Evolutionary conservation across 441 rosid species (phyloP), one percentile per base, ranked within the genome.

Genomic region (Dalechampia spathulata): DNA sequence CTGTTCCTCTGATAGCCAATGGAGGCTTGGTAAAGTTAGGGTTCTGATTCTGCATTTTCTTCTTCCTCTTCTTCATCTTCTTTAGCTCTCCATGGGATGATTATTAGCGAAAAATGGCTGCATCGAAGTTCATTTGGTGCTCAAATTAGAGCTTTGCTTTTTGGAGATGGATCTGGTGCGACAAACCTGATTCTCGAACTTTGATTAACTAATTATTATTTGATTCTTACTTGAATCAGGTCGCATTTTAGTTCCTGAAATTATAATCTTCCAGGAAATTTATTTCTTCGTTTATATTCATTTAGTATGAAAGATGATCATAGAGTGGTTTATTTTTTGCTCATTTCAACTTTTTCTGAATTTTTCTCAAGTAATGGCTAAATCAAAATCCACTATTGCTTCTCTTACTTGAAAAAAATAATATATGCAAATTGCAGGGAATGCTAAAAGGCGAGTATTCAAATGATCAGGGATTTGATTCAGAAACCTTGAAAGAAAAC

Each of bases 101-200:
- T n/a, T 34, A 1, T 34, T 3, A 7, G 5, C 6, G 5, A 7
- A 34, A 34, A 34, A 12, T 34, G 38, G 40, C 22, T 55, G 25
- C 26, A 32, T 19, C 17, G 60, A 20, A 48, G 63, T 47, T 28
- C 42, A 37, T 66, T 64, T 62, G 26, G 27, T 63, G 45, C 45
- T 51, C 36, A 43, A 64, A 16, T 70, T 73, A 62, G 72, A 72
- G 71, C 52, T 77, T 41, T 39, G 1, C 7, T 4, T 15, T 39
- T 60, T 19, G 47, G 43, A n/a, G 58, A 83, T 80, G 81, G 76
- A 72, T 71, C 65, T 63, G 84, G 86, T 80, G 67, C 59, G 70
- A 32, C 9, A 56, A 22, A 15, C 22, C 20, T 22, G 28, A 8
- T 37, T 47, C 22, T 44, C 48, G 0, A 39, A 22, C 27, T 44